Conservation (phyloP, 2,329 filamentous ascomycete species). For the Epichloe gansuensis region DNA sequence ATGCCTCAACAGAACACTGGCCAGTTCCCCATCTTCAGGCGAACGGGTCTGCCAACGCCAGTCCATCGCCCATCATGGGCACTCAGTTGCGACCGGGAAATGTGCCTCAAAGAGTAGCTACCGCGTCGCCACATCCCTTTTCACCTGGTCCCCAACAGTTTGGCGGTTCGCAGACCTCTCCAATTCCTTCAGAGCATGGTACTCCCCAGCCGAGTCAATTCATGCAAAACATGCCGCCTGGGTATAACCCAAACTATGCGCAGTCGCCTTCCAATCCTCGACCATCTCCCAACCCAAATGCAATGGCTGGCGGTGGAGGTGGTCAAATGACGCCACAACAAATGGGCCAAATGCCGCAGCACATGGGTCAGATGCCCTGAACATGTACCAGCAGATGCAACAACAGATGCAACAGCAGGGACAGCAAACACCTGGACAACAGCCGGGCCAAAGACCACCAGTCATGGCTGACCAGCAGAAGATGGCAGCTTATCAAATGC, state of each 20-base stretch:
- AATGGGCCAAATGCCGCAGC: constrained; percentile 33
- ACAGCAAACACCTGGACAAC: constrained; percentile 55
- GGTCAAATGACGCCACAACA: constrained; percentile 44
- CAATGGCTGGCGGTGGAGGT: constrained; percentile 27
- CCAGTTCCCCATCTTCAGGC: constrained; percentile 72
- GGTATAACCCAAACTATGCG: constrained; percentile 47
- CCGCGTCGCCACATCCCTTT: constrained; percentile 85
- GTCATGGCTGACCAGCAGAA: constrained; percentile 55
- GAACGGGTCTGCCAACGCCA: constrained; percentile 70
- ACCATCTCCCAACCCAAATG: constrained; percentile 41
- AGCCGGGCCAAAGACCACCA: constrained; percentile 29
- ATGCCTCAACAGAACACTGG: constrained; percentile 50
- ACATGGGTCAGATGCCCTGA: constrained; percentile 38
- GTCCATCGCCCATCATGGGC: constrained; percentile 84
- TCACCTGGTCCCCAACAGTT: constrained; percentile 66
- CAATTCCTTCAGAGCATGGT: constrained; percentile 63
- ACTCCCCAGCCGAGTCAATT: constrained; percentile 66
- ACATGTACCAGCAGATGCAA: constrained; percentile 27
- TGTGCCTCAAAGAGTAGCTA: constrained; percentile 72
- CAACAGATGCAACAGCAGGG: constrained; percentile 27
- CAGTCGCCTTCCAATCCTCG: constrained; percentile 43
- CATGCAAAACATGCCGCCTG: constrained; percentile 47
- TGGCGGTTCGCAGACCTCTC: constrained; percentile 54
- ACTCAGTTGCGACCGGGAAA: constrained; percentile 62
- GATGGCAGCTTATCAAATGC: constrained; percentile 69